phyloP scores from a whole-genome alignment of 2,329 filamentous ascomycete genomes.

The Exophiala sp. region DNA sequence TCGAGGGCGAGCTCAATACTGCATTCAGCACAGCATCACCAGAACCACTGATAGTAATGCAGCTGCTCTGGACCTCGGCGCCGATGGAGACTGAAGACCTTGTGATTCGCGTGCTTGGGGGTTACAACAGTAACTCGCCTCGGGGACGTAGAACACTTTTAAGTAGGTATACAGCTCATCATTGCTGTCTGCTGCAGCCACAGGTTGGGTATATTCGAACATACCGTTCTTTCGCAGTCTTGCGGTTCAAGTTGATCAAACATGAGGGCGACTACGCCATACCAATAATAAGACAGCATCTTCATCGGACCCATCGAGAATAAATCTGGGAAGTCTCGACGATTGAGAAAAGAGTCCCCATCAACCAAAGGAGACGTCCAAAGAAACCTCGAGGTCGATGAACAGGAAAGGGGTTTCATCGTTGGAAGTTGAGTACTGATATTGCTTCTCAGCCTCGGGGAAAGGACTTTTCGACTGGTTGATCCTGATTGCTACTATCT shows the following conservation, averaged over 20 bases:
- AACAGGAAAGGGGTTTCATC: conserved; percentile 17
- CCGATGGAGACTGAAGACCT: no score
- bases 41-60: no score
- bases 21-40: no score
- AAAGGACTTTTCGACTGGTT: conserved; percentile 18
- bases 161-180: no score
- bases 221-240: conserved; percentile 1
- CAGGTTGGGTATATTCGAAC: no score
- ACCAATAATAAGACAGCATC: conserved; percentile 17
- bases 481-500: conserved; percentile 23
- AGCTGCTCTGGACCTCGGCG: not conserved
- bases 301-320: conserved; percentile 20
- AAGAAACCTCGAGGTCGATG: conserved; percentile 12
- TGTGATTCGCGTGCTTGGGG: not conserved
- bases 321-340: conserved; percentile 5
- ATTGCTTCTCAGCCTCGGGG: conserved; percentile 20
- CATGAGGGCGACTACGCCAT: conserved; percentile 20
- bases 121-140: not conserved
- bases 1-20: no score
- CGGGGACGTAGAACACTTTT: no score
- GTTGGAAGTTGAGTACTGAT: conserved; percentile 13
- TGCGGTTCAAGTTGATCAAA: conserved; percentile 18
- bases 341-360: conserved; percentile 15
- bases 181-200: conserved; percentile 18
- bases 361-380: not conserved